phyloP scores from a whole-genome alignment of 2,329 filamentous ascomycete genomes.

The Pseudogymnoascus sp. region DNA sequence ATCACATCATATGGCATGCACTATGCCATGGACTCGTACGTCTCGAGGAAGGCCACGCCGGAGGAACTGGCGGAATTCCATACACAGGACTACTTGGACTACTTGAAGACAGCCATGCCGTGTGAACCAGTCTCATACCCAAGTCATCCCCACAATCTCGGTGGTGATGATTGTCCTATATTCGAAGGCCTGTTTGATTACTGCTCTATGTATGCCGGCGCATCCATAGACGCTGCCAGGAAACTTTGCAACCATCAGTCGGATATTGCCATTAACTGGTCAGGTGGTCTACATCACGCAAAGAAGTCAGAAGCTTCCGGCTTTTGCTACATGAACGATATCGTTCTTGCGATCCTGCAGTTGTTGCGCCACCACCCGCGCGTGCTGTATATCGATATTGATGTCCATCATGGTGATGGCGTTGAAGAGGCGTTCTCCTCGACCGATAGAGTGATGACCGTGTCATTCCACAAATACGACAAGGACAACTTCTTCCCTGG shows the following conservation, averaged over 20 bases:
- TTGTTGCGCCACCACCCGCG: slow-evolving; percentile 73
- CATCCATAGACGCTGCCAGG: slow-evolving; percentile 80
- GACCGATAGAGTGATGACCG: slow-evolving; percentile 81
- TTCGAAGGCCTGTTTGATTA: slow-evolving; percentile 96
- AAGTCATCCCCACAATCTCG: slow-evolving; percentile 72
- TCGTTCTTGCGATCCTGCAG: slow-evolving; percentile 86
- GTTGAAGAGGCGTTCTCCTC: slow-evolving; percentile 89
- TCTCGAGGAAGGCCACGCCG: slow-evolving; percentile 72
- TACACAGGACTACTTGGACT: slow-evolving; percentile 81
- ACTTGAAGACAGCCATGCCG: slow-evolving; percentile 64
- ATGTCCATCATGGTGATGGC: slow-evolving; percentile 85
- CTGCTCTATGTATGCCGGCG: slow-evolving; percentile 86
- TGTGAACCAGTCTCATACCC: slow-evolving; percentile 50
- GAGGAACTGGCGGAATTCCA: slow-evolving; percentile 86
- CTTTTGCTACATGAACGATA: slow-evolving; percentile 99
- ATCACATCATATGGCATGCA: slow-evolving; percentile 94
- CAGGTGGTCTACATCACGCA: slow-evolving; percentile 89
- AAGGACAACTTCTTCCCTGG: slow-evolving; percentile 77
- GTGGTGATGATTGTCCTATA: slow-evolving; percentile 86
- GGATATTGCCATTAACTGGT: slow-evolving; percentile 97
- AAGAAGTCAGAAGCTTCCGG: slow-evolving; percentile 90
- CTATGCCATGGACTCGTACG: slow-evolving; percentile 91
- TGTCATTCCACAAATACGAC: slow-evolving; percentile 96
- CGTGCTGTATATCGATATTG: slow-evolving; percentile 90
- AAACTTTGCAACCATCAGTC: slow-evolving; percentile 81